Conservation (phyloP, 306 rosid genomes). For the Malus sieversii region DNA sequence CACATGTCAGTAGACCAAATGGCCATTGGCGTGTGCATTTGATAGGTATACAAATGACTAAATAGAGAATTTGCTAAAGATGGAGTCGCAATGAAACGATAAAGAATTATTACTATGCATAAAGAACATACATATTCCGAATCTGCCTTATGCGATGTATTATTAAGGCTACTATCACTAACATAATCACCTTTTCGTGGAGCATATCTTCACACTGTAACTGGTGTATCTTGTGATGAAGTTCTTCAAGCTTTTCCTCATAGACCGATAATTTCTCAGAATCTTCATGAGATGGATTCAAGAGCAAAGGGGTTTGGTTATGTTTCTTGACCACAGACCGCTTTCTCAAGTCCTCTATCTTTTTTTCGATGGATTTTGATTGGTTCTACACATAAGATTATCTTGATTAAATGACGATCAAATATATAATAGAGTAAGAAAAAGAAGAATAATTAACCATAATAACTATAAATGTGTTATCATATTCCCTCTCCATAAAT, state of each 20-base stretch:
- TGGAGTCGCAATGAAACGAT: not conserved
- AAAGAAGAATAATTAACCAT: constrained; percentile 5
- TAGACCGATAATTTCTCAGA: constrained; percentile 35
- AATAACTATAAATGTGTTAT: not conserved
- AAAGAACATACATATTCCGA: not conserved
- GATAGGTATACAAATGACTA: not conserved
- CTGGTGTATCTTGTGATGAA: constrained; percentile 55
- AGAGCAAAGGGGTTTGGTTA: constrained; percentile 35
- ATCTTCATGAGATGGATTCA: constrained; percentile 29
- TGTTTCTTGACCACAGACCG: constrained; percentile 20
- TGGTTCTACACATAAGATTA: constrained; percentile 46
- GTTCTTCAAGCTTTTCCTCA: constrained; percentile 64
- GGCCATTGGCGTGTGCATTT: not conserved
- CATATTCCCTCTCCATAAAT: not conserved
- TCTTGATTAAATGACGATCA: constrained; percentile 22
- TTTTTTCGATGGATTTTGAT: constrained; percentile 47
- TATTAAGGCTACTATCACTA: not conserved
- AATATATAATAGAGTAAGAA: not conserved
- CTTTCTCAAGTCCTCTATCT: constrained; percentile 42
- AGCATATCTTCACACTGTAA: constrained; percentile 60
- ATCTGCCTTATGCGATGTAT: not conserved
- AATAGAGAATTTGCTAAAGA: not conserved
- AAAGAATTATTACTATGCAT: not conserved
- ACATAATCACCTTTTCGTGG: constrained; percentile 45
- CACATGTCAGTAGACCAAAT: not conserved